Conservation (phyloP, 2,329 filamentous ascomycete species). For the Arthrobotrys entomopaga region DNA sequence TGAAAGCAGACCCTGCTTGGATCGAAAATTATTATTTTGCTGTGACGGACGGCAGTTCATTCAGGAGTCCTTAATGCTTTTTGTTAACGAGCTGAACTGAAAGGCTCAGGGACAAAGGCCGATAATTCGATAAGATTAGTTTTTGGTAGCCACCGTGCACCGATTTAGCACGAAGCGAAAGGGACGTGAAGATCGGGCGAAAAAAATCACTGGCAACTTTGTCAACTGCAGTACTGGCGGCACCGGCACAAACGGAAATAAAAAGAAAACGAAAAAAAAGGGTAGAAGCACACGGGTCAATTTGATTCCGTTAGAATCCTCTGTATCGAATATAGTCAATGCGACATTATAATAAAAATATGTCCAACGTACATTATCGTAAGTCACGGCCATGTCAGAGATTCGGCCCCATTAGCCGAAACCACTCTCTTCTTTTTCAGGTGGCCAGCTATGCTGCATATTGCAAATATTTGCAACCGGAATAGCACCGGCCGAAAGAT, state of each 20-base stretch:
- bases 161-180: constrained; percentile 47
- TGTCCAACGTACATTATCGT: neutral
- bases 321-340: neutral
- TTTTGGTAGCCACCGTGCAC: constrained; percentile 13
- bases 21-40: constrained; percentile 17
- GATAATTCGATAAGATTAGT: constrained; percentile 46
- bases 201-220: constrained; percentile 5
- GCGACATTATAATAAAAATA: neutral
- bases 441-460: neutral
- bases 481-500: neutral
- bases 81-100: constrained; percentile 4
- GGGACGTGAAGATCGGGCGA: constrained; percentile 40
- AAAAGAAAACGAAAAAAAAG: neutral
- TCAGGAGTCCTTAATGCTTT: constrained; percentile 15
- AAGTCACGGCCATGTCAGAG: neutral
- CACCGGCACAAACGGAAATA: neutral
- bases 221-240: neutral
- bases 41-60: constrained; percentile 6
- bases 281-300: neutral
- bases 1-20: neutral
- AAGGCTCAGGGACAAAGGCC: constrained; percentile 4
- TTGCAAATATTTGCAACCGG: neutral
- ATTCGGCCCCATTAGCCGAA: neutral
- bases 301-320: no score
- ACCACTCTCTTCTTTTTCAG: neutral